phyloP scores from a whole-genome alignment of 805 yeast genomes.

The Kuraishia borneana region DNA sequence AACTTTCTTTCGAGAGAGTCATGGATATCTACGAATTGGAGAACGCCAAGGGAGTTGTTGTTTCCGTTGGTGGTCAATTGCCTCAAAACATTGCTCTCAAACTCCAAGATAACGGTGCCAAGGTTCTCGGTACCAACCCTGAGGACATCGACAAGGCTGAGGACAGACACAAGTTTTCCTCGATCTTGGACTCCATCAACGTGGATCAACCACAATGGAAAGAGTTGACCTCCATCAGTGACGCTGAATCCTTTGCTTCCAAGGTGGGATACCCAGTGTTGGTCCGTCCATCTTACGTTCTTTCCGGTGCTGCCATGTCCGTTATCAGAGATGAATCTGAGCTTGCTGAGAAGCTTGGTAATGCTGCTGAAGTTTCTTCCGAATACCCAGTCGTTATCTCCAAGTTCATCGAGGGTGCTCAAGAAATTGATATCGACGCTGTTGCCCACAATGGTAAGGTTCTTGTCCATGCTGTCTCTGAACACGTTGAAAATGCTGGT shows the following conservation, averaged over 20 bases:
- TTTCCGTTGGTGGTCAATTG: constrained; percentile 95
- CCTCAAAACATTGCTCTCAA: constrained; percentile 93
- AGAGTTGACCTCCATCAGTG: constrained; percentile 78
- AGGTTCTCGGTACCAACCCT: constrained; percentile 89
- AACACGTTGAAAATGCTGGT: constrained; percentile 98
- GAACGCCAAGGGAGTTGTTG: constrained; percentile 80
- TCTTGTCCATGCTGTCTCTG: constrained; percentile 90
- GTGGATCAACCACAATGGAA: constrained; percentile 98
- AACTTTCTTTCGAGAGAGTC: constrained; percentile 88
- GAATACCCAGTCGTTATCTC: constrained; percentile 98
- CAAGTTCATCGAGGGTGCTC: constrained; percentile 90
- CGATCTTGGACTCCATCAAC: constrained; percentile 82
- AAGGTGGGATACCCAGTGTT: constrained; percentile 90
- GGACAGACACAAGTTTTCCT: constrained; percentile 95
- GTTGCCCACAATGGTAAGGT: constrained; percentile 87
- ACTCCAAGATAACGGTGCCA: constrained; percentile 73
- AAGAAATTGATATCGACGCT: constrained; percentile 95
- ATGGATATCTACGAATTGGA: constrained; percentile 96
- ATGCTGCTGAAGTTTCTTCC: constrained; percentile 86
- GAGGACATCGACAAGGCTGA: constrained; percentile 94
- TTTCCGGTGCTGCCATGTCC: constrained; percentile 98
- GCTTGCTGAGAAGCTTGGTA: constrained; percentile 68
- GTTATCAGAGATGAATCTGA: constrained; percentile 75
- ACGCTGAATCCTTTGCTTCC: constrained; percentile 77
- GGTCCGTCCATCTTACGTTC: constrained; percentile 94